Base-by-base conservation (phyloP, 2,329 filamentous ascomycete genomes). In the Aspergillus alliaceus region DNA sequence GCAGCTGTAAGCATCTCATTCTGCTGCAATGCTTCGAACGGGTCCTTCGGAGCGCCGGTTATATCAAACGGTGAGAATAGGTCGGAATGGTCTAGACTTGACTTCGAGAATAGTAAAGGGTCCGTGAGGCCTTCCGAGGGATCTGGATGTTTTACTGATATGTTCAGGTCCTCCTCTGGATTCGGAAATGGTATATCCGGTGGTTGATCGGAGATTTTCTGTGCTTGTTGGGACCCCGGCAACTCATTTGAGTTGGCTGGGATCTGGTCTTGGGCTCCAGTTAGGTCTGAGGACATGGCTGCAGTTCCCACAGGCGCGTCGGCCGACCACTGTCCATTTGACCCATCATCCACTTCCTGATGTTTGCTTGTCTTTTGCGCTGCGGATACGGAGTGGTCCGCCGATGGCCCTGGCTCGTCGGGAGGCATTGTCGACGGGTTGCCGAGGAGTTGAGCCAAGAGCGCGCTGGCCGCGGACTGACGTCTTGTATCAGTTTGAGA, bases 361-460 rank as follows among this genome's bases (percentile, higher is more conserved):
- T 55, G 57, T 15, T 53, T 48, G 22, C 4, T 39, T 14, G 47
- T 47, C 34, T 42, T 46, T 37, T 59, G 56, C 37, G 48, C 49
- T 14, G 57, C 49, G 49, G 24, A 37, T 46, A 49, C 39, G 32
- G 54, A 44, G n/a, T 52, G 57, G 46, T 62, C 53, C 20, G 54
- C 40, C 40, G 53, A 48, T 37, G 51, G 31, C 24, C 34, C 51
- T 51, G 44, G 58, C 31, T 59, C 57, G 47, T 63, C 62, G 46
- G 59, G 61, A 32, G 65, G 53, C 54, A 64, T 59, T 34, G 66
- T 54, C n/a, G 65, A 58, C 58, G 72, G 71, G 57, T 71, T 73
- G 40, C 74, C 72, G 53, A 77, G 69, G 8, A 77, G 66, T 63
- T 77, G 75, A 34, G 75, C 75, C 44, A 77, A 67, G 15, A 77